Percentiles rank a stretch among this genome's conserved stretches.
Evolutionary conservation across 768 basidiomycete species (phyloP).

Genomic region (Calocera viscosa): DNA sequence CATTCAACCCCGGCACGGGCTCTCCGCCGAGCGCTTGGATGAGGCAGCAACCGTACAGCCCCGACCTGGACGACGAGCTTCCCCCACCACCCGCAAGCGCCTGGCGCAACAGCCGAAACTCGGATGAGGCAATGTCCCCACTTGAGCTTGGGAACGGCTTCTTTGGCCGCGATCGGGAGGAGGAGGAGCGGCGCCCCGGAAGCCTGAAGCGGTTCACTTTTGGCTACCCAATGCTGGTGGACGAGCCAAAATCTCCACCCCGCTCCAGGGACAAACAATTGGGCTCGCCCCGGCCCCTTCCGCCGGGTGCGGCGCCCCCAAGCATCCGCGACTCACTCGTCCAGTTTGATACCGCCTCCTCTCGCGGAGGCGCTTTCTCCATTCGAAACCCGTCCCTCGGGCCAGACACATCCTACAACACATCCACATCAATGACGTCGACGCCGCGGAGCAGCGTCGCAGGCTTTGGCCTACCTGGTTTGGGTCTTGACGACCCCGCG

Average conservation of each 20-base stretch:
- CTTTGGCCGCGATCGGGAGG: neutral
- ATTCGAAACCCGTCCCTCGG: neutral
- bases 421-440: neutral
- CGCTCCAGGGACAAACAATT: neutral
- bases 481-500: neutral
- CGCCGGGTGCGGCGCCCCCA: neutral
- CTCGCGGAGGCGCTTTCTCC: neutral
- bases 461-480: neutral
- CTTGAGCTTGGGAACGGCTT: neutral
- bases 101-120: neutral
- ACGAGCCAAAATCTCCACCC: neutral
- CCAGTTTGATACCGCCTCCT: neutral
- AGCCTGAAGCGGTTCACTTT: conserved; percentile 1
- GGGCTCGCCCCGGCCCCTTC: neutral
- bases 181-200: neutral
- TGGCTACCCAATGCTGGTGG: neutral
- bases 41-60: neutral
- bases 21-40: neutral
- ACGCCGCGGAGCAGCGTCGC: neutral
- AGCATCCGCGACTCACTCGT: neutral
- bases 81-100: neutral
- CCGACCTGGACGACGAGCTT: conserved; percentile 1
- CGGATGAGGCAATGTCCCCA: neutral
- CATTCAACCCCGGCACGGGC: neutral
- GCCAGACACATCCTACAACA: neutral